These are phyloP conservation scores for Emmonsiellopsis sp. DNA, from an alignment of 2,329 filamentous ascomycete species.

Conservation along the genomic window DNA sequence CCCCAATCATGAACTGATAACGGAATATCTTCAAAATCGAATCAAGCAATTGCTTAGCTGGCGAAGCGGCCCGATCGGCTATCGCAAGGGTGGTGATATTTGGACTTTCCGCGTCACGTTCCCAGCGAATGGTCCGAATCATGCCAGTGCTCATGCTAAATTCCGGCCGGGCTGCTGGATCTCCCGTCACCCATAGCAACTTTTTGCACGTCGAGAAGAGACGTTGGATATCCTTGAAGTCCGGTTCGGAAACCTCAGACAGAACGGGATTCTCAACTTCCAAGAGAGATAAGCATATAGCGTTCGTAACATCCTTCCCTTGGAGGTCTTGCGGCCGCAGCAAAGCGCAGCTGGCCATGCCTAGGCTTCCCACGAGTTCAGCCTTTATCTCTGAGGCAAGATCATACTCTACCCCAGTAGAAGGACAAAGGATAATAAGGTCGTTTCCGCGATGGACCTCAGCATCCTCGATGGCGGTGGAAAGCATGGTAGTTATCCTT, in stretches of 20 bases:
- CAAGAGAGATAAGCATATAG: conserved; percentile 15
- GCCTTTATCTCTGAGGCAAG: conserved; percentile 2
- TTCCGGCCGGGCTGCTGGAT: conserved; percentile 18
- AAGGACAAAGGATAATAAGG: conserved; percentile 1
- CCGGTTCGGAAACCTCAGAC: conserved; percentile 13
- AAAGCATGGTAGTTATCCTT: conserved; percentile 13
- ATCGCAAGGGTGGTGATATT: conserved; percentile 19
- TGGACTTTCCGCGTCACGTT: conserved; percentile 22
- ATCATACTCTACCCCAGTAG: neutral
- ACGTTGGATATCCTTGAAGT: conserved; percentile 18
- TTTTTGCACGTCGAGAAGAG: conserved; percentile 17
- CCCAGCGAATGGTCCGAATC: conserved; percentile 24
- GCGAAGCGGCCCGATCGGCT: conserved; percentile 6
- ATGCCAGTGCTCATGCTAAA: conserved; percentile 24
- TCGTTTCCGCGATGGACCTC: neutral
- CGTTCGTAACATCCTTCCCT: conserved; percentile 10
- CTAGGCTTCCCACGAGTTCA: conserved; percentile 4
- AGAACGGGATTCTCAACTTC: conserved; percentile 14
- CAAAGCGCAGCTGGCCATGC: conserved; percentile 8
- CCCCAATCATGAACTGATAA: conserved; percentile 12
- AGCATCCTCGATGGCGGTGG: conserved; percentile 7
- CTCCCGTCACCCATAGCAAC: conserved; percentile 27
- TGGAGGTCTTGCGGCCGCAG: conserved; percentile 12
- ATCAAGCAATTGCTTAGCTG: conserved; percentile 1
- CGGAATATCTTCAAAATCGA: conserved; percentile 10